A percentile compares a stretch with the other conserved stretches of the same genome.
These are phyloP conservation scores for Metarhizium robertsii DNA, from an alignment of 2,329 filamentous ascomycete species.

Conservation along the genomic window DNA sequence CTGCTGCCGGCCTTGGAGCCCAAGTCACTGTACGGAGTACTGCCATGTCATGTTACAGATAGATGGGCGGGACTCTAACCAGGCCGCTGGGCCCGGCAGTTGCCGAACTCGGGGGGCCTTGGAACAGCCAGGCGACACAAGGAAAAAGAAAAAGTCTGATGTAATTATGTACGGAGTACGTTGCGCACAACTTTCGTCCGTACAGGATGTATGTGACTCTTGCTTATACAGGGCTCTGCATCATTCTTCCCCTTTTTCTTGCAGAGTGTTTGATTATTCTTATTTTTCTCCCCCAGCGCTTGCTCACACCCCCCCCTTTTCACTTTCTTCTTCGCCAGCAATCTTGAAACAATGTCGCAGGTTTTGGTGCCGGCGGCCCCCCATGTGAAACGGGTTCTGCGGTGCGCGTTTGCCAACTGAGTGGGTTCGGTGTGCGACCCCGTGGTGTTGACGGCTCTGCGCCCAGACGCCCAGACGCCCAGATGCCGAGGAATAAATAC, in stretches of 20 bases:
- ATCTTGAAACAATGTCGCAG: background rate
- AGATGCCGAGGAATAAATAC: too few relatives aligned
- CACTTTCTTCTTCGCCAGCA: too few relatives aligned
- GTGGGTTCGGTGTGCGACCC: background rate
- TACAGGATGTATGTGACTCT: background rate
- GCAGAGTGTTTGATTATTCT: too few relatives aligned
- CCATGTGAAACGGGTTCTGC: background rate
- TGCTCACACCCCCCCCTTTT: background rate
- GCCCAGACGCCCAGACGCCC: too few relatives aligned
- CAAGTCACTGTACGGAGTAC: too few relatives aligned
- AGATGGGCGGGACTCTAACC: background rate
- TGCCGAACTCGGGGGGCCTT: background rate
- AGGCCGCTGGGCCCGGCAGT: background rate
- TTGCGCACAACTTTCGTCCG: background rate
- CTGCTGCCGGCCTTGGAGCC: too few relatives aligned
- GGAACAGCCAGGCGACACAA: background rate
- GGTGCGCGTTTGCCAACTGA: background rate
- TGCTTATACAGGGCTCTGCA: too few relatives aligned
- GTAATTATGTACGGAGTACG: too few relatives aligned
- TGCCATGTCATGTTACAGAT: too few relatives aligned
- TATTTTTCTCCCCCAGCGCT: too few relatives aligned
- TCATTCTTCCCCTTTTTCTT: too few relatives aligned
- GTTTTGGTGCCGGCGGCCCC: background rate
- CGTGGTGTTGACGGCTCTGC: background rate
- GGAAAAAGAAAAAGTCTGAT: too few relatives aligned